Percentiles rank a stretch among this genome's conserved stretches.
phyloP scores from a whole-genome alignment of 2,329 filamentous ascomycete genomes.

The Trichophaea hybrida region DNA sequence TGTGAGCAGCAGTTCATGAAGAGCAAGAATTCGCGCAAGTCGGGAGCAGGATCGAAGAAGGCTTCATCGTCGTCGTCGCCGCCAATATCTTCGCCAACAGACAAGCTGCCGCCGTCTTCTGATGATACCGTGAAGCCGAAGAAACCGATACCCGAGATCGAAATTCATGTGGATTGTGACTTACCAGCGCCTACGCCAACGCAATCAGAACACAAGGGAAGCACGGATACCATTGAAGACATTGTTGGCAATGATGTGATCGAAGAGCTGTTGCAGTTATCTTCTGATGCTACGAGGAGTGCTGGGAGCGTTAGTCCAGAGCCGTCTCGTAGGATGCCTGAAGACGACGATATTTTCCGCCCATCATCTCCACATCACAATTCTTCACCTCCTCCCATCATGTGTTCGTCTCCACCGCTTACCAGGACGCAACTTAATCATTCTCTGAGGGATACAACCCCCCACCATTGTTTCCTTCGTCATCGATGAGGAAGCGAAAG shows the following conservation, averaged over 20 bases:
- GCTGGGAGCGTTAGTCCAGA: slow-evolving; percentile 35
- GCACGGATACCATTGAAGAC: slow-evolving; percentile 20
- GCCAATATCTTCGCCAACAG: not conserved
- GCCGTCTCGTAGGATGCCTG: slow-evolving; percentile 32
- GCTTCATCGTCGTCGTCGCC: not conserved
- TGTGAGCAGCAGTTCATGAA: slow-evolving; percentile 82
- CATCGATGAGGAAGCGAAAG: slow-evolving; percentile 46
- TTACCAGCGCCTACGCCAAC: not conserved
- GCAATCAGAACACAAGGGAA: slow-evolving; percentile 12
- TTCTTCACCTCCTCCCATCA: slow-evolving; percentile 55
- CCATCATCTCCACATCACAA: slow-evolving; percentile 38
- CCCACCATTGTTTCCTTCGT: slow-evolving; percentile 41
- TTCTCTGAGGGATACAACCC: slow-evolving; percentile 51
- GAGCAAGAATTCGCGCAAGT: slow-evolving; percentile 58
- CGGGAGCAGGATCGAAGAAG: slow-evolving; percentile 25
- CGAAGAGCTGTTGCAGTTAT: slow-evolving; percentile 29
- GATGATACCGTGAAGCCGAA: not conserved
- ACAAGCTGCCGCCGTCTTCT: not conserved
- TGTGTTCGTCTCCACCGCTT: slow-evolving; percentile 85
- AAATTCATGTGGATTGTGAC: slow-evolving; percentile 15
- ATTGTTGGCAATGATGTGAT: slow-evolving; percentile 16
- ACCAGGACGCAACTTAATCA: slow-evolving; percentile 40
- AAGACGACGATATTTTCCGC: slow-evolving; percentile 30
- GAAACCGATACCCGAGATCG: slow-evolving; percentile 6
- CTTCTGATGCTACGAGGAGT: slow-evolving; percentile 40